Base-by-base conservation (phyloP, 2,329 filamentous ascomycete species). In the Sclerotinia sclerotiorum region DNA sequence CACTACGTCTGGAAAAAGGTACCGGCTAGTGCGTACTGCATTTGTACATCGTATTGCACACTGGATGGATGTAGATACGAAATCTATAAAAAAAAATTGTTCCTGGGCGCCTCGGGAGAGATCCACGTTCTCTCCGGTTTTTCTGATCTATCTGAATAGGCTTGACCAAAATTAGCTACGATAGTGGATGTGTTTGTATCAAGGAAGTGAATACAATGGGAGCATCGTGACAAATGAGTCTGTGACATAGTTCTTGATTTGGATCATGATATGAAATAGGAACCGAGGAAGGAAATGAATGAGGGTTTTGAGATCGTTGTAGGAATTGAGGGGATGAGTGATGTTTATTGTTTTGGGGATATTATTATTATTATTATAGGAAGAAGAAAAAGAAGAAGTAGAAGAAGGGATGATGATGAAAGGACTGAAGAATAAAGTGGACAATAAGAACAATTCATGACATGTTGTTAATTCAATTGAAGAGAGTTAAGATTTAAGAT, bases 71-170 rank as follows among this genome's bases (percentile, higher is more conserved):
- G 5, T 24, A 32, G 54, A 46, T 61, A 32, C 42, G 21, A 49
- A 48, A 61, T 61, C 42, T 48, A 11, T 48, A 24, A 39, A 13
- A 24, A 39, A 13, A 48, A 35, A 48, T 49, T 21, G 58, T 49
- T 61, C 58, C 58, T 61, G 44, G 44, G 27, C 29, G 52, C 29
- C 17, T 39, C 27, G 44, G 44, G 58, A 35, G n/a, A 49, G 58
- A 24, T 35, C 27, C 58, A 49, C 58, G 58, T 61, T 61, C 19
- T 61, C 57, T 61, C 57, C 19, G 42, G 42, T 61, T 46, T 61
- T 61, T 61, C 17, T 48, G 42, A 61, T 32, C 57, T 48, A 44
- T 61, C 58, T 61, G 11, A 61, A 49, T n/a, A 35, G 21, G 35
- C 27, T 49, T 35, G 44, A 17, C 27, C 44, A 10, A 21, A 11